These are phyloP conservation scores for Cyclotella cryptica DNA, from an alignment of 108 stramenopile species.

Conservation along the genomic window DNA sequence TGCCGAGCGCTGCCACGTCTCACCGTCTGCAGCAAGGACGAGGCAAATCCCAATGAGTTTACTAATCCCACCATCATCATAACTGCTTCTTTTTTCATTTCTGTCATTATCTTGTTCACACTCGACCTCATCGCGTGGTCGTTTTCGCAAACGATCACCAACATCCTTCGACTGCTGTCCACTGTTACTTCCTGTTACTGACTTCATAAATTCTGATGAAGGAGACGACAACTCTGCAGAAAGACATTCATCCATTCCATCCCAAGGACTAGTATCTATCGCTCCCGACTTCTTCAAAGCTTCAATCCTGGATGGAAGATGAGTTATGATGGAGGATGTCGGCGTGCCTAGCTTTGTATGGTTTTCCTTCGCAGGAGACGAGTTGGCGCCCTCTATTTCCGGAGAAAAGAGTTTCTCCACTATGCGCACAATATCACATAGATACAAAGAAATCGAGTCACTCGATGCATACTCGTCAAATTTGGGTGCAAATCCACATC, in stretches of 20 bases:
- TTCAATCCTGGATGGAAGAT: slow-evolving; percentile 21
- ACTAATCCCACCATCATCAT: slow-evolving; percentile 39
- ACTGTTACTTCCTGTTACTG: background rate
- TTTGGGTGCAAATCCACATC: slow-evolving; percentile 31
- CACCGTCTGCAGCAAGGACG: slow-evolving; percentile 24
- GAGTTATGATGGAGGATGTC: slow-evolving; percentile 11
- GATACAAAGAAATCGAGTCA: slow-evolving; percentile 21
- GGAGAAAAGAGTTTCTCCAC: background rate
- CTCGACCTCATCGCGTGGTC: background rate
- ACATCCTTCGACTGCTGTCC: too few relatives aligned
- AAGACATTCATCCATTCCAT: slow-evolving; percentile 24
- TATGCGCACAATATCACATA: slow-evolving; percentile 15
- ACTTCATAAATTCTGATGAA: slow-evolving; percentile 7
- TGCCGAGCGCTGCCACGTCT: slow-evolving; percentile 25
- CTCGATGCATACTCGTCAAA: background rate
- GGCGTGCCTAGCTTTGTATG: slow-evolving; percentile 5
- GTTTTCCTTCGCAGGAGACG: background rate
- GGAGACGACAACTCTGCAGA: slow-evolving; percentile 30
- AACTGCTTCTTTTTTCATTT: slow-evolving; percentile 2
- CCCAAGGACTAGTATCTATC: slow-evolving; percentile 36
- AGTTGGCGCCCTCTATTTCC: background rate
- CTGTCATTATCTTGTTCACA: background rate
- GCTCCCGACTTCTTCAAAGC: slow-evolving; percentile 35
- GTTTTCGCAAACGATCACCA: background rate
- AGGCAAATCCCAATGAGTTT: slow-evolving; percentile 34